Base-by-base conservation (phyloP, 73 alveolate species). In the Stentor coeruleus region DNA sequence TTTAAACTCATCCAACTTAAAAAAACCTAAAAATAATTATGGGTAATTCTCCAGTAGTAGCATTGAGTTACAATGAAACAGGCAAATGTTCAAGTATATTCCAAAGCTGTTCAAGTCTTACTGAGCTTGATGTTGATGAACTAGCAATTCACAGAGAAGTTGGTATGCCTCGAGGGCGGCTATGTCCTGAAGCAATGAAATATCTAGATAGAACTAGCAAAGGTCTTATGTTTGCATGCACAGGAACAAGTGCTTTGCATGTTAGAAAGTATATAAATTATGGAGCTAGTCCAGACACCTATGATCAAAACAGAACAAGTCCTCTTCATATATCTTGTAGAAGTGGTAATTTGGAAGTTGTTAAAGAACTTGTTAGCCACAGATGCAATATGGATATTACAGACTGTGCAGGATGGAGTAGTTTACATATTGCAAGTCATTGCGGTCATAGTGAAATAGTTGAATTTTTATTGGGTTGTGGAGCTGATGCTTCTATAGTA, bases 201-300 rank as follows among this genome's bases (percentile, higher is more conserved):
- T 66, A 66, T 66, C 35, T 66, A 36, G 38, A 28, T 30, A 26
- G 26, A 33, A 36, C n/a, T 1, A 57, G 35, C n/a, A 20, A 30
- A 3, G 30, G 35, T n/a, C 35, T 66, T 20, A 66, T 66, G 81
- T 66, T 33, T 2, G 81, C 81, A 33, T 20, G 37, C 30, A 30
- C 81, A 0, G 49, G 81, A 1, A 66, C n/a, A 15, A 66, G 35
- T 2, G 26, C 49, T 66, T 30, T 36, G 49, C 59, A 28, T 30
- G 30, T 66, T 15, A 66, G 30, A 2, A 20, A 66, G 20, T 66
- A n/a, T 30, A 66, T 66, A 33, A 66, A 66, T 28, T 57, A 66
- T 30, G 81, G 81, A 66, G 81, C 81, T 66, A 15, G 37, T 15
- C 81, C 81, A 30, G 49, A 66, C 49, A 66, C 81, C 35, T 66